phyloP scores from a whole-genome alignment of 805 yeast species.

The Kuraishia piskuri region DNA sequence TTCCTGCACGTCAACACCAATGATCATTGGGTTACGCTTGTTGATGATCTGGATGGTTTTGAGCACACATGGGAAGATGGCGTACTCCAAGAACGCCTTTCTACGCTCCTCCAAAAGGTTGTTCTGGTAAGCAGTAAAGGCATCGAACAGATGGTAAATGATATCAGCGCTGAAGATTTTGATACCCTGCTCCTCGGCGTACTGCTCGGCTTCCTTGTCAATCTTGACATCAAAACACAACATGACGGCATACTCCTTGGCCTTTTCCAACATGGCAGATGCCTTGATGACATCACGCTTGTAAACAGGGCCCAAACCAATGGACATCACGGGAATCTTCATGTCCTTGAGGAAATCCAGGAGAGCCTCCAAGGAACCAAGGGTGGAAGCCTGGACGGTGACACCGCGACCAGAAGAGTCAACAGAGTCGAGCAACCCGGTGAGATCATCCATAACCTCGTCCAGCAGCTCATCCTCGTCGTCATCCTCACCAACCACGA shows the following conservation, averaged over 20 bases:
- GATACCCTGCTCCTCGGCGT: slow-evolving; percentile 88
- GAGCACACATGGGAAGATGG: slow-evolving; percentile 91
- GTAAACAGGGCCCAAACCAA: slow-evolving; percentile 95
- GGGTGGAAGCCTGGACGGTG: slow-evolving; percentile 95
- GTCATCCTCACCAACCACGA: slow-evolving; percentile 94
- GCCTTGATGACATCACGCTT: slow-evolving; percentile 99
- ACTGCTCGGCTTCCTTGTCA: slow-evolving; percentile 97
- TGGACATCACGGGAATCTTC: slow-evolving; percentile 99
- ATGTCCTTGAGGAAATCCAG: slow-evolving; percentile 94
- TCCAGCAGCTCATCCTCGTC: slow-evolving; percentile 97
- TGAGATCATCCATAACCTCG: slow-evolving; percentile 97
- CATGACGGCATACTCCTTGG: slow-evolving; percentile 95
- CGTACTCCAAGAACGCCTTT: slow-evolving; percentile 78
- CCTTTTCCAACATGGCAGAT: slow-evolving; percentile 92
- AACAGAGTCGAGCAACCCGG: slow-evolving; percentile 89
- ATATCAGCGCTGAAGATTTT: slow-evolving; percentile 93
- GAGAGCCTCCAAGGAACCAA: slow-evolving; percentile 96
- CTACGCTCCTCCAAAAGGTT: slow-evolving; percentile 85
- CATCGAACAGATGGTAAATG: slow-evolving; percentile 93
- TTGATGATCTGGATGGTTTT: slow-evolving; percentile 93
- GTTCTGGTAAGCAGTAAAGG: slow-evolving; percentile 86
- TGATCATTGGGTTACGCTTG: slow-evolving; percentile 98
- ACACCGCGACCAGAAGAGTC: slow-evolving; percentile 96
- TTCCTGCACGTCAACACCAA: slow-evolving; percentile 95
- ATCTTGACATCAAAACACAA: slow-evolving; percentile 95